Percentiles rank a stretch among this genome's conserved stretches.
These are phyloP conservation scores for Salix udensis DNA, from an alignment of 345 rosid genomes.

Conservation along the genomic window DNA sequence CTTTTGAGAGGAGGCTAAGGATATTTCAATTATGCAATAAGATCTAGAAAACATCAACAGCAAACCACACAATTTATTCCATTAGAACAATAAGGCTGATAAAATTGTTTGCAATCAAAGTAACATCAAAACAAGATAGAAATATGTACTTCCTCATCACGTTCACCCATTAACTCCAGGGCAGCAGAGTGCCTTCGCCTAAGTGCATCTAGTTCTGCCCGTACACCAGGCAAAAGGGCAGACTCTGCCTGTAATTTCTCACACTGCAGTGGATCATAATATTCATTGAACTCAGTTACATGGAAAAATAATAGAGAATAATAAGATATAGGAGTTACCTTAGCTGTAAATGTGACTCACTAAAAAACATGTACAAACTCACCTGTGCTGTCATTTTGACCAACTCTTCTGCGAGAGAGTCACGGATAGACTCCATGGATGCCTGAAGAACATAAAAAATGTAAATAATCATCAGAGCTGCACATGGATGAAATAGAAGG, in stretches of 20 bases:
- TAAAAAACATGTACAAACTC: constrained; percentile 8
- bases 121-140: neutral
- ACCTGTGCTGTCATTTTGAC: constrained; percentile 95
- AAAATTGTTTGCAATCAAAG: neutral
- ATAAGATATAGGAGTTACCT: neutral
- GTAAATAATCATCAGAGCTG: constrained; percentile 4
- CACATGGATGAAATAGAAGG: neutral
- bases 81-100: neutral
- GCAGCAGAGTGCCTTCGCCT: constrained; percentile 96
- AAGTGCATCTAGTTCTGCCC: constrained; percentile 88
- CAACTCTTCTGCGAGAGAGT: constrained; percentile 95
- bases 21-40: neutral
- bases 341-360: neutral
- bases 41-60: neutral
- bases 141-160: constrained; percentile 86
- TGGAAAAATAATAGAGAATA: neutral
- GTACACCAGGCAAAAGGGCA: constrained; percentile 62
- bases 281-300: constrained; percentile 7
- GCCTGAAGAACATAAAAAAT: constrained; percentile 41
- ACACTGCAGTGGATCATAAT: constrained; percentile 50
- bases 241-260: constrained; percentile 81
- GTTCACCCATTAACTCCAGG: constrained; percentile 97
- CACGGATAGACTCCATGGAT: constrained; percentile 93
- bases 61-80: neutral
- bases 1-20: neutral